A percentile compares a stretch with the other conserved stretches of the same genome.
Conservation (phyloP, 352 stramenopile species). For the Phytophthora parvispora region DNA sequence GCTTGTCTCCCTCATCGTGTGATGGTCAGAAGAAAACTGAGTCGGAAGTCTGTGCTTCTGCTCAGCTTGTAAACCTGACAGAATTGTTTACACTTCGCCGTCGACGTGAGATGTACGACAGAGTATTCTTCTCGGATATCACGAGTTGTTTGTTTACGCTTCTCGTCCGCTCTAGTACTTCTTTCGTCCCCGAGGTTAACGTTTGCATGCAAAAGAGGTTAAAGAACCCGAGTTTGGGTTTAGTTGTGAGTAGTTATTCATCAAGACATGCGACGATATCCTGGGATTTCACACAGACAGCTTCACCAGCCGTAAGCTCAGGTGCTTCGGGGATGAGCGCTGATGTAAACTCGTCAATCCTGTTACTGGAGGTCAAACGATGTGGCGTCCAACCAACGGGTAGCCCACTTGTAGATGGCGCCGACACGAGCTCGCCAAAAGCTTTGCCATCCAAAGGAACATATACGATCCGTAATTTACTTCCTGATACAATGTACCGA, state of each 20-base stretch:
- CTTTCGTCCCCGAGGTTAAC: neutral
- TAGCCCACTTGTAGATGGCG: neutral
- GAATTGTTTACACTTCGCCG: constrained; percentile 43
- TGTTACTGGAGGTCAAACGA: constrained; percentile 27
- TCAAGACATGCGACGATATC: constrained; percentile 43
- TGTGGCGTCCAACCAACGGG: neutral
- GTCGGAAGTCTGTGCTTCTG: constrained; percentile 6
- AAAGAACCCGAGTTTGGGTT: neutral
- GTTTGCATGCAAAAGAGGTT: neutral
- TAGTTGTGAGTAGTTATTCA: constrained; percentile 39
- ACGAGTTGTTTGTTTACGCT: constrained; percentile 42
- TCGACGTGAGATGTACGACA: constrained; percentile 37
- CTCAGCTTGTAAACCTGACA: constrained; percentile 31
- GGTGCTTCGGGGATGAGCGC: neutral
- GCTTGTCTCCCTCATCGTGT: neutral
- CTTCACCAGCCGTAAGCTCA: neutral
- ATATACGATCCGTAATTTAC: constrained; percentile 50
- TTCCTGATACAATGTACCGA: constrained; percentile 56
- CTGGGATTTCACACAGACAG: constrained; percentile 45
- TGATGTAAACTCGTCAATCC: constrained; percentile 1
- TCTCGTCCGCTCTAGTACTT: constrained; percentile 12
- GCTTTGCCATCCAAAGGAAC: constrained; percentile 45
- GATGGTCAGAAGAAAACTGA: neutral
- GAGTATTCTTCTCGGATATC: constrained; percentile 46
- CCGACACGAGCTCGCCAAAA: constrained; percentile 6